Evolutionary conservation across 441 rosid species (phyloP), one percentile per base, ranked within the genome.

Genomic region (Flueggea neowawraea): DNA sequence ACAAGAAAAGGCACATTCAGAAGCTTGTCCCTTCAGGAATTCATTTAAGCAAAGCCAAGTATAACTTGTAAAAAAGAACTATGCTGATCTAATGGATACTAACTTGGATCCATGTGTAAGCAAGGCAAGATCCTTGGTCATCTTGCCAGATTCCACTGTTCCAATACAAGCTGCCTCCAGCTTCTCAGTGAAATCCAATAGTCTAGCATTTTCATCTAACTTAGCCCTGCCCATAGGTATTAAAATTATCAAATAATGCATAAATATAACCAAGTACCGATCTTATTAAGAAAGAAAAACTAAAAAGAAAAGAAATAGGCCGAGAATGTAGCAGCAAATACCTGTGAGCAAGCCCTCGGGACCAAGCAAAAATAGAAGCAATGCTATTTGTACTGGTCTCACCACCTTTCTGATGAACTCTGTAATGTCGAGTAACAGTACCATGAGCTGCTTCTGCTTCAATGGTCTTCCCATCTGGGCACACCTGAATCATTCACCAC

Each of bases 391-490:
- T 89, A 75, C 98, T 91, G 57, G 96, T 91, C 78, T 87, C 96
- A 36, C 93, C 91, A 55, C 96, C 98, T 77, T 86, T 91, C 79
- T 91, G 87, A 62, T 91, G 91, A 71, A 91, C 90, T 60, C 95
- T 79, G 75, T 68, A 89, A 80, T 91, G 98, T 43, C 96, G 87
- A 10, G 96, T 91, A 63, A 91, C 96, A 1, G 96, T 91, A 28
- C 96, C 98, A 65, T 91, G 98, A 31, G 96, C 98, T 48, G 96
- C 96, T 80, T 91, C 95, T 6, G 95, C 89, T 77, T 87, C 98
- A 12, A 87, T 89, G 11, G 98, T 89, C 74, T 82, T 87, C 33
- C 96, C 95, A 64, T 89, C 95, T 6, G 95, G 95, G 76, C 97
- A 89, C 45, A 91, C 89, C 97, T 89, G 69, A 62, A 73, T 1